Conservation (phyloP, 2,329 filamentous ascomycete species). For the Xylaria sp. region DNA sequence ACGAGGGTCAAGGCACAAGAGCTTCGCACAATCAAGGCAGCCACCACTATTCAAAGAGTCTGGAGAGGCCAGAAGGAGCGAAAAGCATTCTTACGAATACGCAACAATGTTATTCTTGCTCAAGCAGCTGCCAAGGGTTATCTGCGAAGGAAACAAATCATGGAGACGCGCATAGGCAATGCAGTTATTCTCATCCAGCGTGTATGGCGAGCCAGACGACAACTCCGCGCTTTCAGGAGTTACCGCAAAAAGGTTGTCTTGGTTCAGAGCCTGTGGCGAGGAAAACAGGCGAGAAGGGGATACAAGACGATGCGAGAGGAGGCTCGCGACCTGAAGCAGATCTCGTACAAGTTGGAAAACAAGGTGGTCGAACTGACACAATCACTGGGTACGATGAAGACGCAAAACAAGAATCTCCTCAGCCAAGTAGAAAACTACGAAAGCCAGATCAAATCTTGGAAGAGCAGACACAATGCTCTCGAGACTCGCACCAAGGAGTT, state of each 20-base stretch:
- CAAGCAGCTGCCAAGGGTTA: conserved; percentile 93
- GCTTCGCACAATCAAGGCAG: conserved; percentile 83
- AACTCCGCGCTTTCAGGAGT: conserved; percentile 83
- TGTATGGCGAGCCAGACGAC: conserved; percentile 83
- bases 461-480: conserved; percentile 88
- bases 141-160: conserved; percentile 87
- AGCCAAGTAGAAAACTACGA: conserved; percentile 96
- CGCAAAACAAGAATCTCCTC: conserved; percentile 89
- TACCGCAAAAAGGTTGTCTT: conserved; percentile 91
- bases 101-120: conserved; percentile 86
- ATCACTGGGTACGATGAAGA: conserved; percentile 88
- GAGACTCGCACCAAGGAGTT: conserved; percentile 93
- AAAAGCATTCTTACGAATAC: conserved; percentile 80
- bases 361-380: conserved; percentile 99
- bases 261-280: conserved; percentile 93
- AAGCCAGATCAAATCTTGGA: conserved; percentile 94
- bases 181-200: conserved; percentile 91
- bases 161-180: conserved; percentile 93
- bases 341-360: conserved; percentile 99
- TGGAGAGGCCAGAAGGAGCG: conserved; percentile 94
- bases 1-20: conserved; percentile 83
- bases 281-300: conserved; percentile 78
- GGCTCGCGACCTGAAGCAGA: conserved; percentile 97
- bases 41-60: conserved; percentile 92
- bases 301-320: conserved; percentile 96